Evolutionary conservation across 2,329 filamentous ascomycete genomes (phyloP), one percentile per base, ranked within the genome.

Genomic region (Geosmithia putterillii): DNA sequence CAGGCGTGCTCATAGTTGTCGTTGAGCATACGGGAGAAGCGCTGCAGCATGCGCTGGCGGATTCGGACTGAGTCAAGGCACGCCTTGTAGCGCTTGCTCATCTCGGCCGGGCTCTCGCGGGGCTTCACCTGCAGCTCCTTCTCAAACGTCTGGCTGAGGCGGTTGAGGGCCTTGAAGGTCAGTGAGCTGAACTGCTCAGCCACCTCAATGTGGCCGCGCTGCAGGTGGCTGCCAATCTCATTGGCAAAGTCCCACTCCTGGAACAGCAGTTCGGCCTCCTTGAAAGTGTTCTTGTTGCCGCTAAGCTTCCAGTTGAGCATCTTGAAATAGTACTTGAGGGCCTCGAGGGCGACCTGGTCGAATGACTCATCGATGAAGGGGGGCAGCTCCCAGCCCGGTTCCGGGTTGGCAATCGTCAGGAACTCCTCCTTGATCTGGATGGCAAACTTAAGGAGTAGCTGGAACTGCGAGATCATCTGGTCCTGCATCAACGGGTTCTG

Each of bases 211-310:
- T 96, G 88, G 48, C 92, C 94, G 23, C 86, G 85, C 52, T 94
- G 82, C n/a, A 98, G 74, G 58, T 92, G 84, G 41, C 86, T 79
- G 21, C 90, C 92, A 45, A 98, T 86, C 53, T 89, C 81, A 55
- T 96, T 96, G 43, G 86, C 94, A 56, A 96, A 96, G 45, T 88
- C 87, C 92, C 92, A 98, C 63, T 98, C 92, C 55, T 95, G 88
- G 58, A 95, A 94, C 40, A 98, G 67, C 50, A 98, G 83, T 68
- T 98, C 92, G 7, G 92, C 92, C 61, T 98, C 92, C 58, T 96
- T 96, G 74, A 98, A 98, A 0, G 89, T 95, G 64, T 96, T 98
- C 61, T 95, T 96, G 69, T 96, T 96, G 44, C 88, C 86, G 53
- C 85, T 89, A 43, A 98, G 70, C 62, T 96, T 96, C 87, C 89